These are phyloP conservation scores for Cryptococcus sp. DNA, from an alignment of 1,284 basidiomycete genomes.

Conservation along the genomic window DNA sequence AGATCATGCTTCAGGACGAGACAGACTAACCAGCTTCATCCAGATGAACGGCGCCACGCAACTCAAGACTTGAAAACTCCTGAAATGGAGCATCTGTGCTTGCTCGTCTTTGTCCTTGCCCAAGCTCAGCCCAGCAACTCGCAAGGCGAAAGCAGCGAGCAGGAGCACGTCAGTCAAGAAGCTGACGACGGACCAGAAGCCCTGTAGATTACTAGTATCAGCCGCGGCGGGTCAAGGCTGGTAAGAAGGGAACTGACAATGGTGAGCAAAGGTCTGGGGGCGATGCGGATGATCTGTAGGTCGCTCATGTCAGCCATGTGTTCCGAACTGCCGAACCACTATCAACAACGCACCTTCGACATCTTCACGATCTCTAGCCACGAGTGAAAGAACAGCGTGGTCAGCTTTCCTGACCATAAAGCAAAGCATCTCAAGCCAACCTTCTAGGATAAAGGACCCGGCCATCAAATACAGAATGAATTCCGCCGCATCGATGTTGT, in stretches of 20 bases:
- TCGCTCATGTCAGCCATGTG: not conserved
- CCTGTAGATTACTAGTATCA: slow-evolving; percentile 29
- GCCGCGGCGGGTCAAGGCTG: slow-evolving; percentile 39
- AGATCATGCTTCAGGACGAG: slow-evolving; percentile 55
- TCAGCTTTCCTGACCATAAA: not conserved
- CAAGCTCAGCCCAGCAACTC: slow-evolving; percentile 64
- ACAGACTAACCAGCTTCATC: slow-evolving; percentile 76
- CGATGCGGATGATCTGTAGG: slow-evolving; percentile 41
- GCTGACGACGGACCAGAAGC: slow-evolving; percentile 78
- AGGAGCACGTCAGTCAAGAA: slow-evolving; percentile 72
- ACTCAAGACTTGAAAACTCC: slow-evolving; percentile 82
- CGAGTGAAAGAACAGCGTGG: not conserved
- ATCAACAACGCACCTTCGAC: slow-evolving; percentile 59
- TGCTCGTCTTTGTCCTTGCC: slow-evolving; percentile 51
- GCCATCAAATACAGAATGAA: slow-evolving; percentile 72
- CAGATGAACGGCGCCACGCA: slow-evolving; percentile 84
- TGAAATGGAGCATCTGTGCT: slow-evolving; percentile 58
- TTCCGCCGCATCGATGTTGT: slow-evolving; percentile 73
- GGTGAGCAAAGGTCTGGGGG: slow-evolving; percentile 33
- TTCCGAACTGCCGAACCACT: not conserved
- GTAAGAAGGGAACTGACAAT: slow-evolving; percentile 54
- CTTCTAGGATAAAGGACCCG: slow-evolving; percentile 74
- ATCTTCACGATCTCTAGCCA: slow-evolving; percentile 55
- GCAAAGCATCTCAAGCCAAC: slow-evolving; percentile 51
- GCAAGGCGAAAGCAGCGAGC: slow-evolving; percentile 70